These are phyloP conservation scores for Fusarium sp. DNA, from an alignment of 2,329 filamentous ascomycete species.

Conservation along the genomic window DNA sequence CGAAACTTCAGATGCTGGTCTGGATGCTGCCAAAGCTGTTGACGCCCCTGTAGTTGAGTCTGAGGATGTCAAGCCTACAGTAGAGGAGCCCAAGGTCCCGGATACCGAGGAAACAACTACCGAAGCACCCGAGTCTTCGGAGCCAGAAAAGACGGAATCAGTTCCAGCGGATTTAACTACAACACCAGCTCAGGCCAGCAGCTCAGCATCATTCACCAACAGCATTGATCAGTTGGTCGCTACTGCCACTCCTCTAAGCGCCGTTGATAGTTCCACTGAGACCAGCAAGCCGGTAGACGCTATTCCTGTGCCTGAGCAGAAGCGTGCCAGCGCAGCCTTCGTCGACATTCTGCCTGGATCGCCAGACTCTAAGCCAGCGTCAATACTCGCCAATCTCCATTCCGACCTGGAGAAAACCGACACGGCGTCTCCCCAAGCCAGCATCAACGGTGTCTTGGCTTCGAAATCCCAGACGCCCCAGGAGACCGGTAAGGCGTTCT, in stretches of 20 bases:
- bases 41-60: not conserved
- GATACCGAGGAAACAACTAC: not conserved
- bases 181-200: not conserved
- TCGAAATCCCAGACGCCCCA: not conserved
- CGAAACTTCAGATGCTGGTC: not conserved
- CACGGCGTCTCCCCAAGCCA: not conserved
- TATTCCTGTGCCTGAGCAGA: not conserved
- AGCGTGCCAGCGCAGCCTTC: not conserved
- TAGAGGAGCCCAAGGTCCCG: not conserved
- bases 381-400: not conserved
- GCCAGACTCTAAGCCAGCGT: not conserved
- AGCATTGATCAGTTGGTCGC: not conserved
- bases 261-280: not conserved
- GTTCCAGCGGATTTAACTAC: not conserved
- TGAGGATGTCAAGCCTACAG: not conserved
- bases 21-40: not conserved
- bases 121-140: not conserved
- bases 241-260: not conserved
- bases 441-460: not conserved
- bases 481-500: not conserved
- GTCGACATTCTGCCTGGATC: not conserved
- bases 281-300: not conserved
- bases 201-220: not conserved
- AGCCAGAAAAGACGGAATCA: not conserved
- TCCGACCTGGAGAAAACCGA: not conserved